Evolutionary conservation across 495 filamentous ascomycete species (phyloP).

Genomic region (Hypoxylon perforatum): DNA sequence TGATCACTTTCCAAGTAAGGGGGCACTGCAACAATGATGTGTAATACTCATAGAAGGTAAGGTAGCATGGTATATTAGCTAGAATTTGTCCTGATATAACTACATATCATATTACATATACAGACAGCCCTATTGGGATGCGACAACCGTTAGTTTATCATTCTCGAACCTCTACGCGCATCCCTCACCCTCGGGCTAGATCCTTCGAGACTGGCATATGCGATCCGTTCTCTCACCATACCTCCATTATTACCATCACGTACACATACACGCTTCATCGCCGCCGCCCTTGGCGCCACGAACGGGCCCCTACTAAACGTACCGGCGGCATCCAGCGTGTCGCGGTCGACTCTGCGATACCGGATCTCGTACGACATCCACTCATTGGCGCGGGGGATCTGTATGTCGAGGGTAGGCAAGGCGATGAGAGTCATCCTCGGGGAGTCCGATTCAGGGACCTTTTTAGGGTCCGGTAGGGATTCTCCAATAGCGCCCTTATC

Average conservation of each 20-base stretch:
- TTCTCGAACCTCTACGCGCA: not conserved
- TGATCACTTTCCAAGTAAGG: no score
- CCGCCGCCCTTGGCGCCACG: not conserved
- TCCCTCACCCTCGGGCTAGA: not conserved
- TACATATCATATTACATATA: no score
- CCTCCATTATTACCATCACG: not conserved
- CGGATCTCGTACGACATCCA: slow-evolving; percentile 59
- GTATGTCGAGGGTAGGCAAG: slow-evolving; percentile 62
- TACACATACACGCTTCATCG: not conserved
- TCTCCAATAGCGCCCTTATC: no score
- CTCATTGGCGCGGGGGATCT: slow-evolving; percentile 44
- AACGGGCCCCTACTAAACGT: slow-evolving; percentile 31
- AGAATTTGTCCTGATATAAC: no score
- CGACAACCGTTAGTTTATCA: no score
- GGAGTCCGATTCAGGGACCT: slow-evolving; percentile 22
- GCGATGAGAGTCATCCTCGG: slow-evolving; percentile 53
- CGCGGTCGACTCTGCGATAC: slow-evolving; percentile 57
- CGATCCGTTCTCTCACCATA: not conserved
- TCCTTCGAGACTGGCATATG: not conserved
- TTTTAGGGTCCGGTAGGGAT: no score
- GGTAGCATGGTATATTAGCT: no score
- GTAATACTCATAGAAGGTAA: no score
- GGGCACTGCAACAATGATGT: no score
- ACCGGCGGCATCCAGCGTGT: slow-evolving; percentile 38
- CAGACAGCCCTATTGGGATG: no score